Evolutionary conservation across 257 asterid genomes (phyloP), one percentile per base, ranked within the genome.

Genomic region (Solanum pennellii): DNA sequence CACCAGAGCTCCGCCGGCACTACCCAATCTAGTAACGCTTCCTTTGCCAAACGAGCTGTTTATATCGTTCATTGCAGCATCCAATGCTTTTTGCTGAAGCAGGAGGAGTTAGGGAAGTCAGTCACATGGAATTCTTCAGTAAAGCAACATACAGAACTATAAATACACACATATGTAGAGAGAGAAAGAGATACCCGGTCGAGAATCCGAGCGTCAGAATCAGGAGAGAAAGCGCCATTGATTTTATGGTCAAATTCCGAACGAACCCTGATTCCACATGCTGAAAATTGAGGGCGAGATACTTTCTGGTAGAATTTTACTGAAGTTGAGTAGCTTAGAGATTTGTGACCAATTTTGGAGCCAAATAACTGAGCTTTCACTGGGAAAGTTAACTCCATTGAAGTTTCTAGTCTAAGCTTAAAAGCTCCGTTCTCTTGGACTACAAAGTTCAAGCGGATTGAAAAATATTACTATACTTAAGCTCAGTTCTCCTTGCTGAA

Each of bases 1-100:
- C 99, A 97, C 99, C 73, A 97, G 91, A 83, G 99, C 99, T 88
- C 99, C 98, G 66, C 99, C 99, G 31, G 96, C 95, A 91, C 99
- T 95, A 86, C 99, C 99, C 86, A 97, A 93, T 91, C 99, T 92
- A 49, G 99, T 97, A 82, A 97, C 98, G 73, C 99, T 97, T 91
- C 99, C 99, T 87, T 97, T 97, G 87, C 99, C 99, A 85, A 97
- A 97, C 16, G 98, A 95, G 89, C 90, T 97, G 88, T 97, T 95
- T 91, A 97, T 95, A 88, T 97, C 99, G 35, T 93, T 95, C 99
- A 95, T 97, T 84, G 98, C 99, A 68, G 98, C 97, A 83, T 97
- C 99, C 88, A 97, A 91, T 47, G 98, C 99, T 87, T 95, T 97
- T 97, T 95, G 98, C 99, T 95, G 95, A 84, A 39, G 69, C 20